A percentile compares a stretch with the other conserved stretches of the same genome.
phyloP scores from a whole-genome alignment of 176 grass and related monocot species.

The Hyparrhenia diplandra region DNA sequence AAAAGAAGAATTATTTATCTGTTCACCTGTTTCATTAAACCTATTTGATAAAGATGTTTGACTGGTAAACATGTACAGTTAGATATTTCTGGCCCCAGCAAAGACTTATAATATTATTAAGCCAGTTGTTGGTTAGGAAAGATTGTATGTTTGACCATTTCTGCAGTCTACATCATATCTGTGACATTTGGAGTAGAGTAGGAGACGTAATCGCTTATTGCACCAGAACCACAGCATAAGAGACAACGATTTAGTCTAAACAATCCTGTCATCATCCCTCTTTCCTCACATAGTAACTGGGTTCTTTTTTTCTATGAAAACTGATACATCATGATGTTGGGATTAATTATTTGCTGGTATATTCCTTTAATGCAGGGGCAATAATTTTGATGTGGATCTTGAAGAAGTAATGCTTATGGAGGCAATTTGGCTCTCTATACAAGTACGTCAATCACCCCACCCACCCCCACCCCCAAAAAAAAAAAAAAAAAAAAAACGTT shows the following conservation, averaged over 20 bases:
- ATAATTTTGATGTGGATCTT: constrained; percentile 78
- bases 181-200: constrained; percentile 4
- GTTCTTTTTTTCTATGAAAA: constrained; percentile 1
- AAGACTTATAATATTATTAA: background rate
- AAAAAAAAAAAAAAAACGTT: background rate
- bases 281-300: background rate
- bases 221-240: background rate
- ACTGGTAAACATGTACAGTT: background rate
- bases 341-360: background rate
- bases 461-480: too few relatives aligned
- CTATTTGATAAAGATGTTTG: constrained; percentile 3
- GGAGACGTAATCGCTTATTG: background rate
- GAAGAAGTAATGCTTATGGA: constrained; percentile 97
- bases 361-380: constrained; percentile 48
- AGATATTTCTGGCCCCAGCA: background rate
- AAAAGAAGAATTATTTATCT: background rate
- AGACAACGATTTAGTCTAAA: constrained; percentile 14
- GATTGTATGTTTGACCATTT: constrained; percentile 21
- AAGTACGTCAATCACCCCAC: too few relatives aligned
- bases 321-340: background rate
- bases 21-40: constrained; percentile 1
- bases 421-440: too few relatives aligned
- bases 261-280: background rate
- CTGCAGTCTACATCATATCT: background rate
- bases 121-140: background rate